These are phyloP conservation scores for Stagonosporopsis vannaccii DNA, from an alignment of 2,329 filamentous ascomycete genomes.

Conservation along the genomic window DNA sequence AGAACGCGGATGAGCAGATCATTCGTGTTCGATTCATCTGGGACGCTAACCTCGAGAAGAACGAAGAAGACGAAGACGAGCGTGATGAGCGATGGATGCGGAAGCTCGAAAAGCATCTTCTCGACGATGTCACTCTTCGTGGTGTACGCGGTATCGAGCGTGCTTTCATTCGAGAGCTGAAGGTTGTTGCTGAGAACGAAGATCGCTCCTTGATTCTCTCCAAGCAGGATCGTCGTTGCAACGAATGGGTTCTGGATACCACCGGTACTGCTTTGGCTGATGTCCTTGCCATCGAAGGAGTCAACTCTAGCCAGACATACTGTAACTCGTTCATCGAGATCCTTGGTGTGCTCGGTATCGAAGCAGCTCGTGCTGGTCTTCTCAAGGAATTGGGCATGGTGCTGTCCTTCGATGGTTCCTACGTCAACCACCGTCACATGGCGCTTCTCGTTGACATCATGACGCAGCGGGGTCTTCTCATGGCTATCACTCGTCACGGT, in stretches of 20 bases:
- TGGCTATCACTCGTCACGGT: constrained; percentile 96
- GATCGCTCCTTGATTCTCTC: constrained; percentile 77
- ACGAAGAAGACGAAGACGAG: constrained; percentile 83
- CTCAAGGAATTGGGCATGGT: constrained; percentile 90
- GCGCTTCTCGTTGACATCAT: constrained; percentile 95
- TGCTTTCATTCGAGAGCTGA: constrained; percentile 79
- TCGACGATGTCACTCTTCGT: constrained; percentile 89
- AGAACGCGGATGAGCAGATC: constrained; percentile 94
- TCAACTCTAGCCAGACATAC: constrained; percentile 84
- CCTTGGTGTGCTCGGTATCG: constrained; percentile 93
- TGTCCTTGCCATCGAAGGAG: constrained; percentile 85
- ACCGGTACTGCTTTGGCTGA: constrained; percentile 86
- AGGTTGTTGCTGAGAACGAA: constrained; percentile 63
- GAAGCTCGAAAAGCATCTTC: constrained; percentile 85
- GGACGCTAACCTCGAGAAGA: constrained; percentile 62
- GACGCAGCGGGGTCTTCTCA: constrained; percentile 92
- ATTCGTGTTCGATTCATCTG: constrained; percentile 87
- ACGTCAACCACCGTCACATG: constrained; percentile 98
- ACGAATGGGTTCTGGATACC: constrained; percentile 96
- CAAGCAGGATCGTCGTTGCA: constrained; percentile 77
- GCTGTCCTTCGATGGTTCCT: constrained; percentile 97
- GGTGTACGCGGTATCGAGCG: constrained; percentile 88
- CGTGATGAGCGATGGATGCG: constrained; percentile 76
- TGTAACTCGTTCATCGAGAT: constrained; percentile 97
- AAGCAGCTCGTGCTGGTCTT: constrained; percentile 86